Base-by-base conservation (phyloP, 164 flowering plant genomes). In the Magnolia changhungtana region DNA sequence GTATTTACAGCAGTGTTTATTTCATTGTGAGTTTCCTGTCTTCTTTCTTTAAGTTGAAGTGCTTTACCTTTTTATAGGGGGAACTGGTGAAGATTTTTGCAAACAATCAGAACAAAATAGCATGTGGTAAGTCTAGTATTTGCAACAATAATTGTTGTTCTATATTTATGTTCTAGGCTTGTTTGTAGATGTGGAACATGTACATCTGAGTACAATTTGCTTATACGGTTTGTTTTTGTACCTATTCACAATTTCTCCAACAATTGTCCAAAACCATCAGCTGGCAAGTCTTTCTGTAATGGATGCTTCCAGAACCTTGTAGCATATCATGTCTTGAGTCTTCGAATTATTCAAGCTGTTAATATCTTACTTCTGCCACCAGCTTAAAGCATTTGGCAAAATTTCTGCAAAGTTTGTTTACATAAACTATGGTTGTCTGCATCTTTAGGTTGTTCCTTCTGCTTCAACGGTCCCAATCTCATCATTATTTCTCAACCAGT, bases 61-160 rank as follows among this genome's bases (percentile, higher is more conserved):
- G 45, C 45, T 37, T 37, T 8, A 55, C 18, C 29, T 50, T 45
- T 74, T 81, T 77, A 77, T 87, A 95, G 99, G 99, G 99, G 63
- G 97, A 95, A 13, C 67, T 93, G 75, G 96, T 93, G 82, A 87
- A 85, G 80, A 87, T 84, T 71, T 93, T 92, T 80, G 99, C 98
- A 64, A 92, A 95, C 82, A 90, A 91, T 75, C 93, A 90, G 83
- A 91, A 86, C 82, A 94, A 95, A 83, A 95, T 93, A 80, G 84
- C 87, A 63, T 92, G 97, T 87, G 97, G 99, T 95, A 84, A 85
- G 91, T 83, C 18, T 58, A 8, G 13, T 16, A 59, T 72, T 78
- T 74, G 16, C 59, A n/a, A 19, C 27, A 51, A 65, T 45, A 50
- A 27, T 51, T 66, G 16, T 52, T 19, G 23, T 52, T 19, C 4